A percentile compares a stretch with the other conserved stretches of the same genome.
phyloP scores from a whole-genome alignment of 306 rosid genomes.

The Elaeagnus macrophylla region DNA sequence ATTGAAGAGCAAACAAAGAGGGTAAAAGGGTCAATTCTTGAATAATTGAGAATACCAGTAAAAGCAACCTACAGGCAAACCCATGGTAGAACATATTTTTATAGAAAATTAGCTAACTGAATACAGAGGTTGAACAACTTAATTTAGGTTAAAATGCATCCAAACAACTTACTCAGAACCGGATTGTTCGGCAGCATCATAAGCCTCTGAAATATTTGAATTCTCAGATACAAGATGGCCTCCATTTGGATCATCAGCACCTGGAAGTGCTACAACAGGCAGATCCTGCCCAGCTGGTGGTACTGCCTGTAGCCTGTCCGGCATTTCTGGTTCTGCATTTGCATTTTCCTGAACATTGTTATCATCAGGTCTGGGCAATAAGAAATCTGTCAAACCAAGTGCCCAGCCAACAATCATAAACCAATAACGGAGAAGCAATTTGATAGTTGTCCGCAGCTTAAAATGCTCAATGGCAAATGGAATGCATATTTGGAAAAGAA shows the following conservation, averaged over 20 bases:
- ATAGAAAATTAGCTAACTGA: neutral
- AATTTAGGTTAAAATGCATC: conserved; percentile 1
- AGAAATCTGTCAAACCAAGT: conserved; percentile 81
- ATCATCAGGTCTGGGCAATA: conserved; percentile 83
- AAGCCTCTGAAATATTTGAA: conserved; percentile 45
- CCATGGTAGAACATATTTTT: no score
- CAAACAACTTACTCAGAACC: conserved; percentile 82
- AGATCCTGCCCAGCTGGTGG: conserved; percentile 58
- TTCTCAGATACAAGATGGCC: conserved; percentile 40
- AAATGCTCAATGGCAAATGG: conserved; percentile 98
- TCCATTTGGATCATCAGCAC: conserved; percentile 46
- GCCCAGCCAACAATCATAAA: conserved; percentile 97
- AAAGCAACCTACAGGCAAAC: neutral
- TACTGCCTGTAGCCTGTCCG: conserved; percentile 62
- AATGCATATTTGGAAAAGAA: conserved; percentile 92
- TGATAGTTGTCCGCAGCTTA: conserved; percentile 84
- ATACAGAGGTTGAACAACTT: neutral
- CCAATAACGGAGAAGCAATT: conserved; percentile 85
- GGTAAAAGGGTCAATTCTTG: neutral
- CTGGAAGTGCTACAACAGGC: conserved; percentile 52
- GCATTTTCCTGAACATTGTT: conserved; percentile 71
- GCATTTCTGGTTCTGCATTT: conserved; percentile 83
- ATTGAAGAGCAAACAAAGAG: neutral
- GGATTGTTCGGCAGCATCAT: conserved; percentile 75
- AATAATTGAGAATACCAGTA: neutral